A percentile compares a stretch with the other conserved stretches of the same genome.
phyloP scores from a whole-genome alignment of 441 rosid species.

The Aquilaria agallochum region DNA sequence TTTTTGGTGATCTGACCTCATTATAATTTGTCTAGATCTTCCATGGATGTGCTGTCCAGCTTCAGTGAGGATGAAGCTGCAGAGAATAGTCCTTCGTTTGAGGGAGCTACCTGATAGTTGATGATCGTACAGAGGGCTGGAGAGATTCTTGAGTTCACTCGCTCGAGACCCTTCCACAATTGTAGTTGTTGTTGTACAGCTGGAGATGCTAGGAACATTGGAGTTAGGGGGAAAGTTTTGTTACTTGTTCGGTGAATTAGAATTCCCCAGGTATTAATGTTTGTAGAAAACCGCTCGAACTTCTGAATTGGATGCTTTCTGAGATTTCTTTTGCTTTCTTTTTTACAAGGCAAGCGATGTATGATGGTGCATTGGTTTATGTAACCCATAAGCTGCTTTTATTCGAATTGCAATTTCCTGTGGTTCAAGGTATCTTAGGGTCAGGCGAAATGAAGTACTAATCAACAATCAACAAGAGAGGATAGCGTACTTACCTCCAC shows the following conservation, averaged over 20 bases:
- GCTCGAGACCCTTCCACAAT: background rate
- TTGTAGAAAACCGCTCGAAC: slow-evolving; percentile 14
- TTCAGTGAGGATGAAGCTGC: slow-evolving; percentile 70
- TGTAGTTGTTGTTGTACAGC: slow-evolving; percentile 19
- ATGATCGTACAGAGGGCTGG: slow-evolving; percentile 7
- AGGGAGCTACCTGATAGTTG: slow-evolving; percentile 16
- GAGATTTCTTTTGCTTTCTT: background rate
- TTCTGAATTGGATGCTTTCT: slow-evolving; percentile 4
- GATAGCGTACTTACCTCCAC: too few relatives aligned
- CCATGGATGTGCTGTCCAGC: slow-evolving; percentile 47
- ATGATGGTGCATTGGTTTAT: background rate
- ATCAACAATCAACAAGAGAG: too few relatives aligned
- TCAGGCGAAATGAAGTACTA: too few relatives aligned
- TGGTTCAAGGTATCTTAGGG: too few relatives aligned
- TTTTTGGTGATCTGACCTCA: slow-evolving; percentile 14
- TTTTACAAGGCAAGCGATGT: background rate
- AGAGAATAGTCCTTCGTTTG: slow-evolving; percentile 54
- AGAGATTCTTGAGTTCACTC: slow-evolving; percentile 5
- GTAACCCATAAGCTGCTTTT: background rate
- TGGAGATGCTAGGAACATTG: slow-evolving; percentile 10
- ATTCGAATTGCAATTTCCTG: too few relatives aligned
- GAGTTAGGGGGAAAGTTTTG: slow-evolving; percentile 6
- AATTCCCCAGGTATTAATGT: slow-evolving; percentile 19
- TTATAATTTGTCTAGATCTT: slow-evolving; percentile 31
- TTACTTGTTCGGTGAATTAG: slow-evolving; percentile 5